These are phyloP conservation scores for Chondrus crispus DNA, from an alignment of 23 red algal species.

Conservation along the genomic window DNA sequence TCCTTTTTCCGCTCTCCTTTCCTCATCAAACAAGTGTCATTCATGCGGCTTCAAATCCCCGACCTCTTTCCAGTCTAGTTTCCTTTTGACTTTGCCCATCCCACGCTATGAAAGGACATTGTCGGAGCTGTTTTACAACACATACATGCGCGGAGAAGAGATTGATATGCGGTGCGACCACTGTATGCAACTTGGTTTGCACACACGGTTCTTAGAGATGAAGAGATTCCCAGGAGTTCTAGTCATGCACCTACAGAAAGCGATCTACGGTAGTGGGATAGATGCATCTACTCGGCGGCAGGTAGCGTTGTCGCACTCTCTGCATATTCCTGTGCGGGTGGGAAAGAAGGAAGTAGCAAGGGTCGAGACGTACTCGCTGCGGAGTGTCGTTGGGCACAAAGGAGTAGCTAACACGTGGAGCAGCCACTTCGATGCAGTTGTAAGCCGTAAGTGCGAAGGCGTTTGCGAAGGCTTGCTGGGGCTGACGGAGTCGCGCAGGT, in stretches of 20 bases:
- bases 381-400: conserved; percentile 26
- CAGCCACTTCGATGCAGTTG: conserved; percentile 41
- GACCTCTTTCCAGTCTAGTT: neutral
- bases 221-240: conserved; percentile 29
- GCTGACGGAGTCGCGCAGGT: neutral
- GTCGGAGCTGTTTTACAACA: neutral
- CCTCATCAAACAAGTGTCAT: neutral
- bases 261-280: neutral
- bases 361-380: conserved; percentile 6
- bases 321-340: conserved; percentile 3
- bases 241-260: conserved; percentile 19
- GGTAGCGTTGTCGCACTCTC: neutral
- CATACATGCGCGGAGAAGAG: neutral
- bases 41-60: no score
- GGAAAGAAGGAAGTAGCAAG: neutral
- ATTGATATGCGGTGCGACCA: neutral
- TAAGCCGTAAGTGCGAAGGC: neutral
- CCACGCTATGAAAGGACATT: neutral
- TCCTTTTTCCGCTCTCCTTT: neutral
- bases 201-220: neutral
- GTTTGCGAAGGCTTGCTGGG: neutral
- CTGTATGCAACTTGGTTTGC: neutral
- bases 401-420: neutral
- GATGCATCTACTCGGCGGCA: neutral
- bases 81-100: neutral